phyloP scores from a whole-genome alignment of 2,329 filamentous ascomycete genomes.

The Colletotrichum truncatum region DNA sequence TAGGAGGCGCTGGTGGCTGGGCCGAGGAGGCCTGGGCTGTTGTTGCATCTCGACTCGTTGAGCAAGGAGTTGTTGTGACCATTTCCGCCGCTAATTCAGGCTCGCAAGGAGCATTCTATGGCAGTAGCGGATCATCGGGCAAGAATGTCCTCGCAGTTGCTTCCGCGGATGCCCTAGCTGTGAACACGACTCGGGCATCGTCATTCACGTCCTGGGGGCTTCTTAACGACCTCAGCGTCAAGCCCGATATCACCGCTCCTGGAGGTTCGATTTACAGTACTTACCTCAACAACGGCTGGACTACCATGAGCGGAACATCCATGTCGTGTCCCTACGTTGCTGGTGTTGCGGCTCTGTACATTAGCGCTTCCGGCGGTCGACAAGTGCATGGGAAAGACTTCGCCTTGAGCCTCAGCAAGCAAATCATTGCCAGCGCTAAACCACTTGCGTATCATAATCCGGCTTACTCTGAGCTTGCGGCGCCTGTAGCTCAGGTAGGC shows the following conservation, averaged over 20 bases:
- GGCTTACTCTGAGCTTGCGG: slow-evolving; percentile 31
- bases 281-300: slow-evolving; percentile 46
- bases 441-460: slow-evolving; percentile 38
- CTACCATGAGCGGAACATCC: slow-evolving; percentile 55
- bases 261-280: slow-evolving; percentile 52
- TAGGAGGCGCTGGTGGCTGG: slow-evolving; percentile 49
- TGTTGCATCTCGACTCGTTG: slow-evolving; percentile 50
- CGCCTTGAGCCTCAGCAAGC: slow-evolving; percentile 37
- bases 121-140: slow-evolving; percentile 49
- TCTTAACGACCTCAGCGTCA: slow-evolving; percentile 51
- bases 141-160: slow-evolving; percentile 54
- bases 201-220: slow-evolving; percentile 54
- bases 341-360: slow-evolving; percentile 49
- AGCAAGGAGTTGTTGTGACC: slow-evolving; percentile 57
- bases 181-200: not conserved
- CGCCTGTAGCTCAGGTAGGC: slow-evolving; percentile 49
- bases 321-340: slow-evolving; percentile 59
- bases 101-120: slow-evolving; percentile 55
- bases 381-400: slow-evolving; percentile 40
- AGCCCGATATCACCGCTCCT: slow-evolving; percentile 53
- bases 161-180: slow-evolving; percentile 41
- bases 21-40: slow-evolving; percentile 52
- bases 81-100: slow-evolving; percentile 63
- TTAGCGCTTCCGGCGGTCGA: slow-evolving; percentile 42
- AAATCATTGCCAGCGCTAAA: slow-evolving; percentile 44